phyloP scores from a whole-genome alignment of 2,329 filamentous ascomycete genomes.

The Penicillium sclerotigenum region DNA sequence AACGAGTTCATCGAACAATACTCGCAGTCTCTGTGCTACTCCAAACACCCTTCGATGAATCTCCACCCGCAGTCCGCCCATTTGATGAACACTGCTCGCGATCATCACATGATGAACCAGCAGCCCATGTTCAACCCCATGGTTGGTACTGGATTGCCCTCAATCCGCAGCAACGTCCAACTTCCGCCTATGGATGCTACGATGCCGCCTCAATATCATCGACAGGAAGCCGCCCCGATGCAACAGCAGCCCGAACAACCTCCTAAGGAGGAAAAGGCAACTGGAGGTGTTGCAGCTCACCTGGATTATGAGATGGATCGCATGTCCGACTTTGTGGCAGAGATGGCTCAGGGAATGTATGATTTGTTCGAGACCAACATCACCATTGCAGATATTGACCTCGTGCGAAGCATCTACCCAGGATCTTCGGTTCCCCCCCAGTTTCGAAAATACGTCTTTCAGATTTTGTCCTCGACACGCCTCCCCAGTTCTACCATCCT shows the following conservation, averaged over 20 bases:
- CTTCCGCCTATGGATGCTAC: slow-evolving; percentile 42
- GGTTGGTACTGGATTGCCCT: slow-evolving; percentile 36
- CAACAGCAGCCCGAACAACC: slow-evolving; percentile 35
- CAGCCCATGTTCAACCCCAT: slow-evolving; percentile 38
- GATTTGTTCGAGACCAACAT: slow-evolving; percentile 55
- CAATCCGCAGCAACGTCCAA: slow-evolving; percentile 41
- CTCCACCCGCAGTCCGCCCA: slow-evolving; percentile 31
- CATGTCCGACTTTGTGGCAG: slow-evolving; percentile 92
- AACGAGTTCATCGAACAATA: slow-evolving; percentile 48
- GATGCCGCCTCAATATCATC: slow-evolving; percentile 43
- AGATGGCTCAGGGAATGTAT: slow-evolving; percentile 77
- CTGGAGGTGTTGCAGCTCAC: slow-evolving; percentile 85
- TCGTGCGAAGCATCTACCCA: slow-evolving; percentile 61
- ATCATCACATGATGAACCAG: slow-evolving; percentile 32
- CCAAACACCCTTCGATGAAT: slow-evolving; percentile 36
- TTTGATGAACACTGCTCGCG: slow-evolving; percentile 33
- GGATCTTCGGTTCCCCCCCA: slow-evolving; percentile 62
- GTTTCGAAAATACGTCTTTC: slow-evolving; percentile 87
- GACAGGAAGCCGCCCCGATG: slow-evolving; percentile 35
- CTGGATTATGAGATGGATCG: slow-evolving; percentile 95
- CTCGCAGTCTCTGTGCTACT: slow-evolving; percentile 43
- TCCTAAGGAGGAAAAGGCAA: slow-evolving; percentile 63
- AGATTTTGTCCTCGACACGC: slow-evolving; percentile 85
- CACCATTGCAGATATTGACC: slow-evolving; percentile 61
- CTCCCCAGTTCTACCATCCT: slow-evolving; percentile 89